Conservation (phyloP, 257 asterid species). For the Solanum sejunctum region DNA sequence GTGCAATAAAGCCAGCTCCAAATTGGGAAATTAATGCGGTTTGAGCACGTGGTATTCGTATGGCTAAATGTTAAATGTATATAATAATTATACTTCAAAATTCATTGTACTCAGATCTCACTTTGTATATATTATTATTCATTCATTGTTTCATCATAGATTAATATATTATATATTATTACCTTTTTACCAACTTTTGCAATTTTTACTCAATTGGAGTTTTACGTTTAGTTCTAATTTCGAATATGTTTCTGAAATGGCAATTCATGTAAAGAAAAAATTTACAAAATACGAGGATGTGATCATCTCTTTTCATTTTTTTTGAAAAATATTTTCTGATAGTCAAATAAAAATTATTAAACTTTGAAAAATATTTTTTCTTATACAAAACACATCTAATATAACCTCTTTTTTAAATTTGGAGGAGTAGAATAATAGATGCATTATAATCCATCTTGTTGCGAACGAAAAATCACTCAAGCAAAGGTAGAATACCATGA, state of each 20-base stretch:
- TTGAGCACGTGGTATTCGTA: constrained; percentile 8
- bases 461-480: too few relatives aligned
- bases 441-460: too few relatives aligned
- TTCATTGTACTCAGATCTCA: neutral
- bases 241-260: neutral
- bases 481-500: too few relatives aligned
- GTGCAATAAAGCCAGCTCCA: neutral
- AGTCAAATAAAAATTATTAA: too few relatives aligned
- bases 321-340: too few relatives aligned
- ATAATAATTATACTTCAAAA: too few relatives aligned
- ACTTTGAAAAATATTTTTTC: too few relatives aligned
- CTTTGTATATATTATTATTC: neutral
- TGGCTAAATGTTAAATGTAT: neutral
- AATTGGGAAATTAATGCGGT: neutral
- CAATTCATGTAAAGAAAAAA: neutral
- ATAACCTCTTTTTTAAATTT: neutral
- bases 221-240: neutral
- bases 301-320: too few relatives aligned
- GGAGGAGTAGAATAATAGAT: neutral
- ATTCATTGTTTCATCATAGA: neutral
- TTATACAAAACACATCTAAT: neutral
- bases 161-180: too few relatives aligned
- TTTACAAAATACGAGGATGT: too few relatives aligned
- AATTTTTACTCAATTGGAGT: neutral
- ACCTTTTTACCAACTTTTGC: neutral